Evolutionary conservation across 2,329 filamentous ascomycete species (phyloP).

Genomic region (Corinectria fuckeliana): DNA sequence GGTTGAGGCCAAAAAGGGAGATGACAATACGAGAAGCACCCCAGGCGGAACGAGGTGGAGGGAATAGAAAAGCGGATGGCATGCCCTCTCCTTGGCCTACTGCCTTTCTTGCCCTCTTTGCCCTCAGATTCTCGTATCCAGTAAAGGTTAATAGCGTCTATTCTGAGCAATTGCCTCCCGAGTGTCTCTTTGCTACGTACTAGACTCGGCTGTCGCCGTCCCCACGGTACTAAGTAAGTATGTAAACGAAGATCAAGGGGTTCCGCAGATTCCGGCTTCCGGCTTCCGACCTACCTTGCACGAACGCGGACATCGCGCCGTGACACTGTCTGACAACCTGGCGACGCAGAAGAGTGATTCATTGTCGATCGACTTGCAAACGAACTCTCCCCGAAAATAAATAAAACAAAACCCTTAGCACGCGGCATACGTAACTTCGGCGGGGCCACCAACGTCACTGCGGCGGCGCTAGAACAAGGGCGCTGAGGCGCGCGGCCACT

Average conservation of each 20-base stretch:
- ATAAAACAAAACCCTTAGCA: too few species aligned
- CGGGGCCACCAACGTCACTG: slow-evolving; percentile 29
- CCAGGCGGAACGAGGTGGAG: slow-evolving; percentile 9
- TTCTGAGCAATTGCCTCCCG: background rate
- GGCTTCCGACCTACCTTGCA: too few species aligned
- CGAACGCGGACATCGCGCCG: background rate
- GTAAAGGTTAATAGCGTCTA: background rate
- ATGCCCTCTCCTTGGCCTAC: background rate
- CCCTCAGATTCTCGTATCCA: background rate
- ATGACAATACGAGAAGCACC: slow-evolving; percentile 26
- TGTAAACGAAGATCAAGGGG: background rate
- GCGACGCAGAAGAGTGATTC: background rate
- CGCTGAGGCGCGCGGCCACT: slow-evolving; percentile 2
- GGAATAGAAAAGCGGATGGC: slow-evolving; percentile 9
- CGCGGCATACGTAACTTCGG: slow-evolving; percentile 24
- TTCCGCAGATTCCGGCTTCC: background rate
- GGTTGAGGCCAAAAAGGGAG: slow-evolving; percentile 16
- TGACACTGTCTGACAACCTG: background rate
- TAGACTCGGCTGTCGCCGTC: background rate
- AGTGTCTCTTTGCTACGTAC: background rate
- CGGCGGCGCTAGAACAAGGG: slow-evolving; percentile 23
- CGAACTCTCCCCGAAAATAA: slow-evolving; percentile 1
- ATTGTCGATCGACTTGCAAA: background rate
- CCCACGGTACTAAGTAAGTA: background rate
- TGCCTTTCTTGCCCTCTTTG: background rate